Evolutionary conservation across 1,139 yeast species (phyloP).

Genomic region (Suhomyces terraborum): DNA sequence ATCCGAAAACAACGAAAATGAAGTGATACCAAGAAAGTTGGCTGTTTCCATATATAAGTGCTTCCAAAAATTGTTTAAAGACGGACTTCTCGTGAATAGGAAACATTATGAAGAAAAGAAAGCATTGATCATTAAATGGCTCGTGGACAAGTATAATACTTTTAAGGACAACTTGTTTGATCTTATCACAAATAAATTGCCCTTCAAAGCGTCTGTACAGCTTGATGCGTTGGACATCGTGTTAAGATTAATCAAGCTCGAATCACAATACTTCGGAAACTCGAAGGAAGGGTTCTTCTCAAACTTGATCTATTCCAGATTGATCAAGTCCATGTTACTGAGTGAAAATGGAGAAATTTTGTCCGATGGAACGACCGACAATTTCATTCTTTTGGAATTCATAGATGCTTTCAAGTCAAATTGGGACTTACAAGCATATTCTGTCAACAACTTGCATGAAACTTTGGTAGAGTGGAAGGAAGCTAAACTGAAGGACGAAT

Average conservation of each 20-base stretch:
- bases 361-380: slow-evolving; percentile 52
- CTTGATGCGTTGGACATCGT: slow-evolving; percentile 65
- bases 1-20: slow-evolving; percentile 23
- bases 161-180: slow-evolving; percentile 50
- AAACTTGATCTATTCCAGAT: slow-evolving; percentile 48
- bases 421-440: slow-evolving; percentile 71
- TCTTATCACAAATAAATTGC: slow-evolving; percentile 37
- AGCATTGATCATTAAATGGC: slow-evolving; percentile 59
- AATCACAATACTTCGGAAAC: slow-evolving; percentile 54
- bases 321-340: slow-evolving; percentile 48
- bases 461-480: slow-evolving; percentile 27
- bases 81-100: slow-evolving; percentile 45
- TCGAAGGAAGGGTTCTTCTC: slow-evolving; percentile 63
- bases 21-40: slow-evolving; percentile 46
- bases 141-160: slow-evolving; percentile 57
- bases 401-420: slow-evolving; percentile 51
- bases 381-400: slow-evolving; percentile 62
- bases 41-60: slow-evolving; percentile 55
- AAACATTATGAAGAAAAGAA: slow-evolving; percentile 48
- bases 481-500: slow-evolving; percentile 20
- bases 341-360: slow-evolving; percentile 41
- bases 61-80: slow-evolving; percentile 57
- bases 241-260: slow-evolving; percentile 63
- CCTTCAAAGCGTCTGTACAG: slow-evolving; percentile 48
- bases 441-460: slow-evolving; percentile 43